phyloP scores from a whole-genome alignment of 129 eudicot genomes.

The Calendula officinalis region DNA sequence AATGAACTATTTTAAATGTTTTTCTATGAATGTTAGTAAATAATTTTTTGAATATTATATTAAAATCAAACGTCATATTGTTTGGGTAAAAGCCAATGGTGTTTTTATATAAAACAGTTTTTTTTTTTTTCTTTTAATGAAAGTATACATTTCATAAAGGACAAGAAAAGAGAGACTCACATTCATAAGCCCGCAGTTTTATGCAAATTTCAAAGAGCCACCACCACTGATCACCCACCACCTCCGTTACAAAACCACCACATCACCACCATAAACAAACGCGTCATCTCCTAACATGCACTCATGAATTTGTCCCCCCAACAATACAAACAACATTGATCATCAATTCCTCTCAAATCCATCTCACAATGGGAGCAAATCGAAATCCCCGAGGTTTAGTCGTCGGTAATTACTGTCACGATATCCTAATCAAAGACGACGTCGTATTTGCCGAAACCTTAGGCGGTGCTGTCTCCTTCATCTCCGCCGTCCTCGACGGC shows the following conservation, averaged over 20 bases:
- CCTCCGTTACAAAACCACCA: background rate
- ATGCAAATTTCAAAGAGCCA: too few relatives aligned
- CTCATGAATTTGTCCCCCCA: conserved; percentile 21
- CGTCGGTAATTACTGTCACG: conserved; percentile 94
- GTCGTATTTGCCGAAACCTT: conserved; percentile 62
- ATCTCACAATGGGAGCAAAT: conserved; percentile 27
- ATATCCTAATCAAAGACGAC: conserved; percentile 67
- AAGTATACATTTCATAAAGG: too few relatives aligned
- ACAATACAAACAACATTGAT: background rate
- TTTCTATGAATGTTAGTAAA: too few relatives aligned
- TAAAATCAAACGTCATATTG: too few relatives aligned
- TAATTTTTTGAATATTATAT: too few relatives aligned
- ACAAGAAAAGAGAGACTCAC: too few relatives aligned
- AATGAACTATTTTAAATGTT: too few relatives aligned
- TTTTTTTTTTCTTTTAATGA: too few relatives aligned
- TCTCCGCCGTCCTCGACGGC: conserved; percentile 64
- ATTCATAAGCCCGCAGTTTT: too few relatives aligned
- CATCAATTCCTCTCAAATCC: conserved; percentile 20
- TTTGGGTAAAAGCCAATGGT: too few relatives aligned
- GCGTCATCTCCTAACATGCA: conserved; percentile 7
- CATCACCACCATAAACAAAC: background rate
- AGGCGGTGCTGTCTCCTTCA: conserved; percentile 93
- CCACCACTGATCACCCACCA: too few relatives aligned
- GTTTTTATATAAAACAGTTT: too few relatives aligned
- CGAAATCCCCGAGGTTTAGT: conserved; percentile 45